A percentile compares a stretch with the other conserved stretches of the same genome.
Conservation (phyloP, 306 rosid species). For the Glycine soja region DNA sequence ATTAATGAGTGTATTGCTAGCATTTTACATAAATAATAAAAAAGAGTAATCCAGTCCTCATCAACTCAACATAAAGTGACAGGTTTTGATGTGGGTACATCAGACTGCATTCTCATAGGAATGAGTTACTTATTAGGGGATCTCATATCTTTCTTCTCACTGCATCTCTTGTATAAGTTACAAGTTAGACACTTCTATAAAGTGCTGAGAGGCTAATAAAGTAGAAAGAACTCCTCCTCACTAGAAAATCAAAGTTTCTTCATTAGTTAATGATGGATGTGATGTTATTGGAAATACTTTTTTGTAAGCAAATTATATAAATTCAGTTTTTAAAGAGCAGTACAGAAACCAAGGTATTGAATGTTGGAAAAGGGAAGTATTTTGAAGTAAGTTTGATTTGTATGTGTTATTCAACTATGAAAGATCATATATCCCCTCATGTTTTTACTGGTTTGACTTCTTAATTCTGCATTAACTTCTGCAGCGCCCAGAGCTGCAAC, state of each 20-base stretch:
- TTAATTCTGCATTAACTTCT: constrained; percentile 10
- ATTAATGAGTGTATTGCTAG: background rate
- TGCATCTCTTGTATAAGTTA: background rate
- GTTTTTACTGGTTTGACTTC: constrained; percentile 25
- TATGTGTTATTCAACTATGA: background rate
- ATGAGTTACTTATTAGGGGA: background rate
- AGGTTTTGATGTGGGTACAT: background rate
- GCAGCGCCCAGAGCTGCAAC: background rate
- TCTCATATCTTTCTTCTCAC: background rate
- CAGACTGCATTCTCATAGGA: constrained; percentile 14
- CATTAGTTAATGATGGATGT: constrained; percentile 5
- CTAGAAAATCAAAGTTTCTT: constrained; percentile 28
- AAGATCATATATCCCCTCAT: constrained; percentile 1
- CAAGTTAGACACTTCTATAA: constrained; percentile 4
- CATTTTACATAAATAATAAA: background rate
- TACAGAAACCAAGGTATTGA: background rate
- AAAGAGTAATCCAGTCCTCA: background rate
- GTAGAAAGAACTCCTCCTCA: background rate
- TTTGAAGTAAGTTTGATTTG: constrained; percentile 8
- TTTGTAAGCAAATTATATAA: background rate
- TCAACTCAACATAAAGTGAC: constrained; percentile 20
- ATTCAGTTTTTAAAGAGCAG: too few relatives aligned
- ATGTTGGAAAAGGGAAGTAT: background rate
- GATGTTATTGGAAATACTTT: background rate
- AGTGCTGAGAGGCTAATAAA: constrained; percentile 18